Evolutionary conservation across 805 yeast species (phyloP).

Genomic region (Candida nonsorbophila): DNA sequence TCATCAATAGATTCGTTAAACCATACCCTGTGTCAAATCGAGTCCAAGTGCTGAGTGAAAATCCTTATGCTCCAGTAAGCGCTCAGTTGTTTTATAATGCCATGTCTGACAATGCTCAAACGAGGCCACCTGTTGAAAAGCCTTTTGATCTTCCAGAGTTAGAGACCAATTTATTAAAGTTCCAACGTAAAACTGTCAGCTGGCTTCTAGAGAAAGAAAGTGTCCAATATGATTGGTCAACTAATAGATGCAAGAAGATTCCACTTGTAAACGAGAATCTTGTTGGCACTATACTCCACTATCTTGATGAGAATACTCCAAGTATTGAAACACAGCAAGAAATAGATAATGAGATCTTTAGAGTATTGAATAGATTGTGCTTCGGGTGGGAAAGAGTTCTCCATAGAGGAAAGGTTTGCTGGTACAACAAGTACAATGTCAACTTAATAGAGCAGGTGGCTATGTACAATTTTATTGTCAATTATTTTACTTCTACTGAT

Average conservation of each 20-base stretch:
- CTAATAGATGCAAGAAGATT: conserved; percentile 14
- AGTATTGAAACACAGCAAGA: not conserved
- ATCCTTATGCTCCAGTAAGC: conserved; percentile 16
- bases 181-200: conserved; percentile 49
- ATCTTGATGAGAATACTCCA: conserved; percentile 2
- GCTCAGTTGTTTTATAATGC: conserved; percentile 44
- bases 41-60: conserved; percentile 3
- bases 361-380: conserved; percentile 34
- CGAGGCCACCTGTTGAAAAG: conserved; percentile 11
- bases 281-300: not conserved
- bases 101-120: conserved; percentile 41
- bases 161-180: conserved; percentile 38
- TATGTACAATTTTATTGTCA: conserved; percentile 22
- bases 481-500: conserved; percentile 17
- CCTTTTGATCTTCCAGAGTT: conserved; percentile 36
- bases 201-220: conserved; percentile 57
- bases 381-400: conserved; percentile 47
- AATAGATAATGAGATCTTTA: conserved; percentile 17
- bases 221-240: conserved; percentile 23
- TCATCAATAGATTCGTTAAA: conserved; percentile 1
- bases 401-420: conserved; percentile 15
- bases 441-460: conserved; percentile 32
- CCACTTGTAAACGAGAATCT: conserved; percentile 13
- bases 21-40: conserved; percentile 2
- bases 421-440: conserved; percentile 50